A percentile compares a stretch with the other conserved stretches of the same genome.
These are phyloP conservation scores for Backusella liffmaniae DNA, from an alignment of 192 early-diverging fungal species.

Conservation along the genomic window DNA sequence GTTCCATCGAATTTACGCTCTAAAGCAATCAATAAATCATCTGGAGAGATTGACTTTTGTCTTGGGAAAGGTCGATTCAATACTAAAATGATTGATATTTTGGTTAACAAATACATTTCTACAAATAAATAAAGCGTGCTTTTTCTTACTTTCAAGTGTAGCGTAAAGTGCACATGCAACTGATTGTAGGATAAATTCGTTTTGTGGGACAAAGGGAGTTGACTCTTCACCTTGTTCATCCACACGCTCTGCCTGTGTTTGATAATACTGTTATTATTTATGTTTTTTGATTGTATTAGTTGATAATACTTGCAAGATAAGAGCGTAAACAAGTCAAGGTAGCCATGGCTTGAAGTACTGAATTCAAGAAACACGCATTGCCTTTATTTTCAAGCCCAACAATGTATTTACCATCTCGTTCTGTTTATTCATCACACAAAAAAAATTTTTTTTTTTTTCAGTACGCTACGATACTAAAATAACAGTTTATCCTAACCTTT, in stretches of 20 bases:
- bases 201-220: constrained; percentile 16
- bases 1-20: constrained; percentile 28
- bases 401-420: constrained; percentile 37
- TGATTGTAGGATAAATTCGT: constrained; percentile 32
- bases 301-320: constrained; percentile 3
- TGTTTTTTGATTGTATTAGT: too few species aligned
- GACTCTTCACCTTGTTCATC: constrained; percentile 39
- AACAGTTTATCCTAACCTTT: constrained; percentile 14
- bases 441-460: not conserved
- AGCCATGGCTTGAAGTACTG: constrained; percentile 62
- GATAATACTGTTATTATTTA: not conserved
- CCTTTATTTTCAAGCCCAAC: constrained; percentile 83
- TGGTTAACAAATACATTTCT: not conserved
- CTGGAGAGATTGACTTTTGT: constrained; percentile 24
- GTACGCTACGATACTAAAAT: not conserved
- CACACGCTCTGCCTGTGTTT: constrained; percentile 30
- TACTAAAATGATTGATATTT: not conserved
- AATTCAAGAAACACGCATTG: constrained; percentile 94
- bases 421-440: not conserved
- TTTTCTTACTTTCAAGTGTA: constrained; percentile 37
- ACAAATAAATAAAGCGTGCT: not conserved
- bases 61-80: constrained; percentile 33
- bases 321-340: constrained; percentile 12
- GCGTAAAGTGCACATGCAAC: constrained; percentile 37
- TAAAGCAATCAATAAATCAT: constrained; percentile 31